Evolutionary conservation across 2,329 filamentous ascomycete species (phyloP).

Genomic region (Beauveria sp.): DNA sequence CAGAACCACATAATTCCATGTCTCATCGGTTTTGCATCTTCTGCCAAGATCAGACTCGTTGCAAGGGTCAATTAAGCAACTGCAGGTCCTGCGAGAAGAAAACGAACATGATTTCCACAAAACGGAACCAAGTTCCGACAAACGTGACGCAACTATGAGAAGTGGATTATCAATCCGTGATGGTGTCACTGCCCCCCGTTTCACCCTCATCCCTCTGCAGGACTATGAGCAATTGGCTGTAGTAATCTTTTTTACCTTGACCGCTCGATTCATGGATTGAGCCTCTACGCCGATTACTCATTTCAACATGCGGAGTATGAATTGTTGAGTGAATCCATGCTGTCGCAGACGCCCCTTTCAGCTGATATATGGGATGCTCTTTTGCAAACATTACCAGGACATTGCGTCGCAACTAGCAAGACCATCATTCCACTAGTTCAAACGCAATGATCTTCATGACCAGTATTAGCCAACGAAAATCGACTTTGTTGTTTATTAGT

Average conservation of each 20-base stretch:
- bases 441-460: too few species aligned
- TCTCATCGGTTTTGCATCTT: neutral
- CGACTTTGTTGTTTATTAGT: too few species aligned
- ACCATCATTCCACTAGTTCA: too few species aligned
- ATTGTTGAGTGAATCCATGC: too few species aligned
- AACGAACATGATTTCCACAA: neutral
- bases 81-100: neutral
- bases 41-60: neutral
- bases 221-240: neutral
- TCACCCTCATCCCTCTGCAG: neutral
- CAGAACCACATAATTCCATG: neutral
- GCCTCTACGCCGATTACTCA: too few species aligned
- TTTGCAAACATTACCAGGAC: too few species aligned
- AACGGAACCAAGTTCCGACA: neutral
- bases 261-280: neutral
- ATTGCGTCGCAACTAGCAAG: too few species aligned
- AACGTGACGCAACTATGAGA: neutral
- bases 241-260: neutral
- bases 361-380: too few species aligned
- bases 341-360: too few species aligned
- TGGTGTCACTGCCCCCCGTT: neutral
- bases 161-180: neutral
- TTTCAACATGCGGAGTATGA: too few species aligned
- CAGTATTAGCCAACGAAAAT: too few species aligned
- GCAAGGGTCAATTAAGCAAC: neutral